A percentile compares a stretch with the other conserved stretches of the same genome.
Conservation (phyloP, 305 asterid genomes). For the Galium porrigens region DNA sequence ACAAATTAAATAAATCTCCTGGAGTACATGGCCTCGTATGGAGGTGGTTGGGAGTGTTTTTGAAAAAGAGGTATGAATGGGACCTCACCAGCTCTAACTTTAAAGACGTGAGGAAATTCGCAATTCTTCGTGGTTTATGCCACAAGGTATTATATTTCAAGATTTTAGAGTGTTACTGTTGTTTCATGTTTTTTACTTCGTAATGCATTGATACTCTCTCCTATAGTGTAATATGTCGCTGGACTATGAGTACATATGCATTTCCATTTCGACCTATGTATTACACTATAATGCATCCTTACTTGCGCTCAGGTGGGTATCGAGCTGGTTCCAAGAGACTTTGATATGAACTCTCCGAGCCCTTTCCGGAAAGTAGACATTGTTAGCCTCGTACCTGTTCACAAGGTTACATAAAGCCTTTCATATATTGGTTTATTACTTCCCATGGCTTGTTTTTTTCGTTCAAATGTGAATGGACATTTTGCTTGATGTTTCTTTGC, state of each 20-base stretch:
- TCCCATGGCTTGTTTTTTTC: constrained; percentile 3
- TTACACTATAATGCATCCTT: constrained; percentile 6
- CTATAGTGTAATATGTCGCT: background rate
- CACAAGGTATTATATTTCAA: constrained; percentile 55
- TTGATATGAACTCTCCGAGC: constrained; percentile 59
- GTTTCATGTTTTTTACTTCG: constrained; percentile 6
- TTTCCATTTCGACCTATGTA: background rate
- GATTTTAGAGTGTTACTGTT: constrained; percentile 11
- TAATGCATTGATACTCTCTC: background rate
- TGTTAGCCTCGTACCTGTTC: constrained; percentile 86
- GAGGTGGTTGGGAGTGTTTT: constrained; percentile 82
- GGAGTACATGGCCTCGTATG: constrained; percentile 59
- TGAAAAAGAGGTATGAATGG: constrained; percentile 81
- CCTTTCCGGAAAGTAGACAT: constrained; percentile 78
- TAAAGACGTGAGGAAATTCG: constrained; percentile 68
- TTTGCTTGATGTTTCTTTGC: constrained; percentile 20
- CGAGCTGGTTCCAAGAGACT: constrained; percentile 91
- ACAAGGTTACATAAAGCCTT: constrained; percentile 47
- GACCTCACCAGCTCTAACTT: constrained; percentile 46
- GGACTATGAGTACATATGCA: background rate
- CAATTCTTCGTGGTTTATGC: constrained; percentile 93
- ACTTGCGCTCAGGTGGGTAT: constrained; percentile 62
- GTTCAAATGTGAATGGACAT: constrained; percentile 5
- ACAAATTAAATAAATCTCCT: constrained; percentile 28
- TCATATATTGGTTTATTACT: background rate